Evolutionary conservation across 345 rosid genomes (phyloP).

Genomic region (Cardamine occulta): DNA sequence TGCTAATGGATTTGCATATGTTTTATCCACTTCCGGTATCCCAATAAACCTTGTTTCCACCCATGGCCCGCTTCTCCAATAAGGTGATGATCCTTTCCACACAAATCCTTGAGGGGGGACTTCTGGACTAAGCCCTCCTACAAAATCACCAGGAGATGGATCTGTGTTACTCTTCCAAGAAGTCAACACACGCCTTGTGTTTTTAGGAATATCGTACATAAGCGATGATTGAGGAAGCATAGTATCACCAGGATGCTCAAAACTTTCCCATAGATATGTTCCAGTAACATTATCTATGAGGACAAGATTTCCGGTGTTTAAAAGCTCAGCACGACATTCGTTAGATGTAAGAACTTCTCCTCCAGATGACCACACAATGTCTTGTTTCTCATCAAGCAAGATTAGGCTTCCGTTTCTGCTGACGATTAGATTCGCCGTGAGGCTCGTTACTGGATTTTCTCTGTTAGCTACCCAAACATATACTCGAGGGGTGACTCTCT

Average conservation of each 20-base stretch:
- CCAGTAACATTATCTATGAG: constrained; percentile 15
- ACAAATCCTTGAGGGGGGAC: constrained; percentile 18
- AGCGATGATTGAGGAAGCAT: constrained; percentile 4
- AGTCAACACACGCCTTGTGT: constrained; percentile 11
- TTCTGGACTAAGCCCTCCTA: background rate
- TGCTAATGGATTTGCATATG: constrained; percentile 16
- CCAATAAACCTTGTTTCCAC: constrained; percentile 16
- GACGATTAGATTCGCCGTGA: constrained; percentile 1
- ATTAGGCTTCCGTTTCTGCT: constrained; percentile 18
- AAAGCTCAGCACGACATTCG: constrained; percentile 16
- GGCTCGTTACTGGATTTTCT: constrained; percentile 11
- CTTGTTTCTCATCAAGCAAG: constrained; percentile 22
- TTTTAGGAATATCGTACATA: background rate
- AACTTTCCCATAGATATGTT: constrained; percentile 22
- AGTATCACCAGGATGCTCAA: constrained; percentile 26
- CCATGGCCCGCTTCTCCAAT: constrained; percentile 63
- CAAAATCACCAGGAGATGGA: constrained; percentile 30
- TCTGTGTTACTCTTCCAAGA: constrained; percentile 23
- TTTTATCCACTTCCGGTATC: constrained; percentile 1
- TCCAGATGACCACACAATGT: constrained; percentile 13
- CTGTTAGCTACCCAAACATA: constrained; percentile 44
- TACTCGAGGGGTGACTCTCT: constrained; percentile 25
- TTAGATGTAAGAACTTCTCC: constrained; percentile 7
- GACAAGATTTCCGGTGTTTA: constrained; percentile 24
- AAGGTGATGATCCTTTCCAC: constrained; percentile 22